Base-by-base conservation (phyloP, 1,284 basidiomycete species). In the Cutaneotrichosporon sp. region DNA sequence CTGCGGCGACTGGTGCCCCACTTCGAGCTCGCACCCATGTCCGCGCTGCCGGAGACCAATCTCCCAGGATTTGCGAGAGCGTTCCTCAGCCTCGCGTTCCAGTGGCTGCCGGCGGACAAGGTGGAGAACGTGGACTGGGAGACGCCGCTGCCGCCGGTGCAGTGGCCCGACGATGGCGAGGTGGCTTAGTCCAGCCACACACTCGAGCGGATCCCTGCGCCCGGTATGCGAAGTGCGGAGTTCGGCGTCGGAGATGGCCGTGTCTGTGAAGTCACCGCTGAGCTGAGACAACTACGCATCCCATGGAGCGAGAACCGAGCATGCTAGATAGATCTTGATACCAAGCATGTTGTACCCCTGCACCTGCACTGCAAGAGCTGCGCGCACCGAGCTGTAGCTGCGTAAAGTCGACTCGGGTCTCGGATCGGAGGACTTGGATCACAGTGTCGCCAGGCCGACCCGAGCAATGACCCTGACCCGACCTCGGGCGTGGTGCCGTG, bases 61-160 rank as follows among this genome's bases (percentile, higher is more conserved):
- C 60, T 78, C 10, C 71, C 76, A 7, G 77, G 77, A 13, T 77
- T 79, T 54, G 77, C 75, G 2, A 59, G 75, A 36, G 72, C 77
- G 1, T 79, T 77, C 65, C 58, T 77, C n/a, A 73, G 71, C 14
- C 63, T 72, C 1, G 65, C 67, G 16, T 72, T 79, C 51, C 75
- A 76, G 58, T 76, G 72, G 71, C 38, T 77, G 8, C 61, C 68
- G 6, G 22, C 47, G 4, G 68, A 67, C 3, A 67, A 66, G 27
- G 56, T 14, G n/a, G 60, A 54, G 0, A 49, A 14, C 20, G 67
- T 78, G 4, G 75, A 78, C 59, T 78, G 75, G 75, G 69, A 65
- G 18, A 72, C 63, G 4, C 56, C 70, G 13, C 50, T 77, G 47
- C 76, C 76, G 0, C 65, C 66, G 11, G 62, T 77, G 1, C 69